These are phyloP conservation scores for Oenanthe javanica DNA, from an alignment of 140 eudicot genomes.

Conservation along the genomic window DNA sequence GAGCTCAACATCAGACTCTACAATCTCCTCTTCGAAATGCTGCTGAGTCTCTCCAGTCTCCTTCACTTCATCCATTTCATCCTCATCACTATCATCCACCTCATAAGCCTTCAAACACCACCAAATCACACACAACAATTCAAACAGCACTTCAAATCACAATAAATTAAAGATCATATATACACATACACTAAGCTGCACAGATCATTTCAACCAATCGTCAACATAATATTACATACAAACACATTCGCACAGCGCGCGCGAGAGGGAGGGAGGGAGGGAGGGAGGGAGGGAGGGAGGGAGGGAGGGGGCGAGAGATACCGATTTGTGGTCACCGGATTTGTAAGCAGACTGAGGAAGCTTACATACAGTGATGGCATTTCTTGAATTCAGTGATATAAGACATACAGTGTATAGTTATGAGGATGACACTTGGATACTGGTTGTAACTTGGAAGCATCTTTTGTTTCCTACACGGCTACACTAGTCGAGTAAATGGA, in stretches of 20 bases:
- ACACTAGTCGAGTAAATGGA: too few relatives aligned
- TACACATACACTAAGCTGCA: neutral
- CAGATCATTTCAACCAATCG: neutral
- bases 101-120: slow-evolving; percentile 45
- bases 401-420: too few relatives aligned
- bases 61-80: slow-evolving; percentile 34
- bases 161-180: neutral
- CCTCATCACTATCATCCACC: slow-evolving; percentile 76
- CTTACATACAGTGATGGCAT: slow-evolving; percentile 24
- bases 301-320: slow-evolving; percentile 14
- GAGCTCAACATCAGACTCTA: slow-evolving; percentile 89
- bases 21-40: slow-evolving; percentile 64
- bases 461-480: too few relatives aligned
- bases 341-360: slow-evolving; percentile 54
- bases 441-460: too few relatives aligned
- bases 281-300: too few relatives aligned
- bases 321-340: slow-evolving; percentile 40
- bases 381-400: too few relatives aligned
- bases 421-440: too few relatives aligned
- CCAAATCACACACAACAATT: slow-evolving; percentile 2
- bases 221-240: neutral
- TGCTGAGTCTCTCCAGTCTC: slow-evolving; percentile 22
- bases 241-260: neutral
- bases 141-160: neutral
- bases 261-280: too few relatives aligned